Conservation (phyloP, 305 asterid species). For the Coffea humblotiana region DNA sequence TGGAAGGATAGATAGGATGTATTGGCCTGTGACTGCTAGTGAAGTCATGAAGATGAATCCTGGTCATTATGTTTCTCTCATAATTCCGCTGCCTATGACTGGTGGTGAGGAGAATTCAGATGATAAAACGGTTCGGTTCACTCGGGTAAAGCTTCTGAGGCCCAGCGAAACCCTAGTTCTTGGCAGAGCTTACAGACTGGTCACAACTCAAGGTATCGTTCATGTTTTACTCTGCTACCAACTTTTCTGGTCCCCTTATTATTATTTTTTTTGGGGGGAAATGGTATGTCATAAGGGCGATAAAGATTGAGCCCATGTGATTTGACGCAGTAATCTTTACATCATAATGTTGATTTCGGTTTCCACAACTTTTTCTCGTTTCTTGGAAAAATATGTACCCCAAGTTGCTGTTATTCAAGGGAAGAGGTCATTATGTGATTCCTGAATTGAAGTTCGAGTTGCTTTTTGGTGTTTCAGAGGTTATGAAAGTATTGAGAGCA, state of each 20-base stretch:
- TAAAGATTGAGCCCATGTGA: background rate
- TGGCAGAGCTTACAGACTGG: constrained; percentile 86
- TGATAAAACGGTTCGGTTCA: constrained; percentile 48
- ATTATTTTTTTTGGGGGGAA: background rate
- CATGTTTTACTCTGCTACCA: background rate
- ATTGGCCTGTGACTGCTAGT: constrained; percentile 65
- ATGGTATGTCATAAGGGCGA: background rate
- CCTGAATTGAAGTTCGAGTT: background rate
- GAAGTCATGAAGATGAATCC: constrained; percentile 92
- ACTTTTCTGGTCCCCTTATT: background rate
- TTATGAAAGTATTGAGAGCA: constrained; percentile 73
- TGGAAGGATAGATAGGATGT: constrained; percentile 82
- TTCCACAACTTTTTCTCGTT: background rate
- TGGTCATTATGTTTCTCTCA: constrained; percentile 84
- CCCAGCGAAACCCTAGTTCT: constrained; percentile 68
- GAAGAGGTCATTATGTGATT: background rate
- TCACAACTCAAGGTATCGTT: constrained; percentile 78
- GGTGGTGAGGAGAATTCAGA: constrained; percentile 28
- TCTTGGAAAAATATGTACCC: background rate
- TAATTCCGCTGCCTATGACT: constrained; percentile 53
- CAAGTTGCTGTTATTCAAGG: background rate
- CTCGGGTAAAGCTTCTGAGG: constrained; percentile 86
- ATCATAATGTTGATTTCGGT: background rate
- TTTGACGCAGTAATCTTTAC: background rate
- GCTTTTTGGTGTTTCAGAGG: constrained; percentile 47